Evolutionary conservation across 257 asterid species (phyloP).

Genomic region (Nicotiana sylvestris): DNA sequence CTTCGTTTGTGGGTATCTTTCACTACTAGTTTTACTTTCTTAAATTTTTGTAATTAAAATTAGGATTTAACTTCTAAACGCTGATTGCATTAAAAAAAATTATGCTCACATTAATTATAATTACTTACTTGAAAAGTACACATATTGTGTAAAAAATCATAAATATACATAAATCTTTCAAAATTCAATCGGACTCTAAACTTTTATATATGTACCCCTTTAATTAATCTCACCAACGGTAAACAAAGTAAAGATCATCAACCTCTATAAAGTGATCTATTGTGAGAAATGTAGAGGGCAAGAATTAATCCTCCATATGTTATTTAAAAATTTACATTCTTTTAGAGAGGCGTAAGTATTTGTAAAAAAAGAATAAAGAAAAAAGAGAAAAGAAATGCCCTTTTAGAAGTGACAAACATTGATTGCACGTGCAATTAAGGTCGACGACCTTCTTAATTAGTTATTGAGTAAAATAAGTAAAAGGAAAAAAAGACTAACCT

Average conservation of each 20-base stretch:
- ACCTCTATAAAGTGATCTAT: neutral
- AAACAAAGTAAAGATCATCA: neutral
- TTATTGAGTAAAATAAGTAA: neutral
- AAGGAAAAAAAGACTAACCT: neutral
- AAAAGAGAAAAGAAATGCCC: neutral
- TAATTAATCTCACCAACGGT: neutral
- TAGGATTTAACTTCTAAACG: neutral
- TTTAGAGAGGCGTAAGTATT: neutral
- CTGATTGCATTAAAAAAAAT: neutral
- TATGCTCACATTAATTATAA: neutral
- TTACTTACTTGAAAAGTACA: neutral
- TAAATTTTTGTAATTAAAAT: too few relatives aligned
- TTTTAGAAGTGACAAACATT: neutral
- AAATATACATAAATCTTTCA: too few relatives aligned
- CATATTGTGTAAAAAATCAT: neutral
- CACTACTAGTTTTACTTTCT: too few relatives aligned
- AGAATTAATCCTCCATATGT: neutral
- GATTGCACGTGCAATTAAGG: neutral
- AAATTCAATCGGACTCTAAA: neutral
- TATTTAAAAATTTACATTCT: neutral
- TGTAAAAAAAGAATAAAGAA: neutral
- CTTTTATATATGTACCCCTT: neutral
- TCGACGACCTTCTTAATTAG: neutral
- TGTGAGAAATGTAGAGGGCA: neutral
- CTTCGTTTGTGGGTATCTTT: neutral